Base-by-base conservation (phyloP, 83 land plant genomes). In the Diphasiastrum complanatum region DNA sequence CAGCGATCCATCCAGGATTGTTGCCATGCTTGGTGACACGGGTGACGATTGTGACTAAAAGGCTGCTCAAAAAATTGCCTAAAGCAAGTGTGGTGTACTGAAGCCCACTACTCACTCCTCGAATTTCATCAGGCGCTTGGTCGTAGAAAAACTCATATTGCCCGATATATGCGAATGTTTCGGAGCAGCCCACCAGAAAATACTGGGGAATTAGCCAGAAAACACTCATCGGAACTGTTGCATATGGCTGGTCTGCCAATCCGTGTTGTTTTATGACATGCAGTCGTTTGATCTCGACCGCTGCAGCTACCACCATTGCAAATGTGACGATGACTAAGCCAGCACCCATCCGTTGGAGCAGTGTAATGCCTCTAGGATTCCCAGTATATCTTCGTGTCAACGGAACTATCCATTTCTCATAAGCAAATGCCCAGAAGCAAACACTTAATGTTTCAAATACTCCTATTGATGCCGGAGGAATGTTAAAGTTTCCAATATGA, bases 401-500 rank as follows among this genome's bases (percentile, higher is more conserved):
- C 0, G 96, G 96, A 33, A 85, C 70, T 40, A 89, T 35, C n/a
- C 78, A 43, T 4, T 47, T 68, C 73, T 89, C 87, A 51, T 89
- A 89, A 1, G 80, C 27, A 1, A 87, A 87, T 75, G 83, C 77
- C 16, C 83, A 70, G 24, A 64, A 12, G 0, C 85, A 75, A 28
- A 88, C 80, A 0, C 90, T 75, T 11, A 83, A 24, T 1, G 79
- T 77, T 4, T 80, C 78, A 0, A 79, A 70, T 6, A 76, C 71
- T 46, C 85, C 89, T 1, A 89, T 70, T 1, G 81, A 72, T 0
- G 96, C 90, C 0, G 96, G 85, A 24, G 96, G 91, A 77, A 89
- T 75, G 32, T 70, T 33, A 67, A 89, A 85, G 43, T 34, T 31
- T 0, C 86, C 90, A 0, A 88, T 58, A 66, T 61, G 75, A 5